These are phyloP conservation scores for Paracoccidioides lutzii DNA, from an alignment of 2,329 filamentous ascomycete genomes.

Conservation along the genomic window DNA sequence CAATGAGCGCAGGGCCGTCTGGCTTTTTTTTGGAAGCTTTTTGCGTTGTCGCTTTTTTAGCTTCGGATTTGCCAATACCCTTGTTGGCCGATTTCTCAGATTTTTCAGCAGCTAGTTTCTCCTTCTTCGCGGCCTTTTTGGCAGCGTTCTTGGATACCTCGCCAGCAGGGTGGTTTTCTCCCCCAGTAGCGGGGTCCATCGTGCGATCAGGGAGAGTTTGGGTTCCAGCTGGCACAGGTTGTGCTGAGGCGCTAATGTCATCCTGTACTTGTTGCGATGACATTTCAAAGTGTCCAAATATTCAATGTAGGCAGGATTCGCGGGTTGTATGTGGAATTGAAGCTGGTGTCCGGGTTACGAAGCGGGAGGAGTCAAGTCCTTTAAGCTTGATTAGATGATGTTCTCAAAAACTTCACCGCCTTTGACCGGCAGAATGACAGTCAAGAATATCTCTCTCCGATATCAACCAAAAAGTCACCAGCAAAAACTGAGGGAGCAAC, in stretches of 20 bases:
- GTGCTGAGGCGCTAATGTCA: background rate
- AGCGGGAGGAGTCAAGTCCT: constrained; percentile 3
- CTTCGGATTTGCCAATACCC: constrained; percentile 31
- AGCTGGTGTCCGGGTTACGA: background rate
- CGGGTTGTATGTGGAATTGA: background rate
- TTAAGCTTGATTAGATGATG: background rate
- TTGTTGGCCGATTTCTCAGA: constrained; percentile 26
- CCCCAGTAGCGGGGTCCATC: constrained; percentile 27
- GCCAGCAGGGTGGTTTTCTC: constrained; percentile 15
- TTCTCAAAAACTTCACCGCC: constrained; percentile 23
- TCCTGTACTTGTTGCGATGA: background rate
- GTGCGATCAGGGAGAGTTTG: constrained; percentile 30
- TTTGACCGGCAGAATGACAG: constrained; percentile 29
- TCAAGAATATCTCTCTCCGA: constrained; percentile 17
- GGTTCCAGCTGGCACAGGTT: constrained; percentile 19
- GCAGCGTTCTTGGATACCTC: constrained; percentile 30
- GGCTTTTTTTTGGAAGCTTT: constrained; percentile 41
- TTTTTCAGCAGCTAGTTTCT: constrained; percentile 32
- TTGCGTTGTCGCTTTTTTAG: constrained; percentile 35
- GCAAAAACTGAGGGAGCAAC: background rate
- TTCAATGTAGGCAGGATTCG: background rate
- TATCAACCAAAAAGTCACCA: constrained; percentile 9
- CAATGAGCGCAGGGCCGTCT: constrained; percentile 57
- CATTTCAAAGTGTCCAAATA: background rate
- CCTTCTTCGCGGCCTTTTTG: constrained; percentile 39